Evolutionary conservation across 2,329 filamentous ascomycete species (phyloP).

Genomic region (Aspergillus ochraceus): DNA sequence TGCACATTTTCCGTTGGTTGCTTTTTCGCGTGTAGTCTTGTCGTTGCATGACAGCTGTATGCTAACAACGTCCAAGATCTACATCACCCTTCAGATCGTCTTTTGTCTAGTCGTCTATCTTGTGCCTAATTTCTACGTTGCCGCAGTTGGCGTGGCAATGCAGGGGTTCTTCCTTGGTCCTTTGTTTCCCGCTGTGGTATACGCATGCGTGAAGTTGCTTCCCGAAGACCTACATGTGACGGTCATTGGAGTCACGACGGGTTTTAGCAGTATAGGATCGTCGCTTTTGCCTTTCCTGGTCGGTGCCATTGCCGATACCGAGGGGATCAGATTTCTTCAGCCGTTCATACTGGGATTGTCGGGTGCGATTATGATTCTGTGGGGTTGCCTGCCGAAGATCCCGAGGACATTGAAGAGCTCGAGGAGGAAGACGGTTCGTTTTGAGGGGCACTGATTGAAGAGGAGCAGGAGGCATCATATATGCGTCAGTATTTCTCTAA

Average conservation of each 20-base stretch:
- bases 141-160: conserved; percentile 67
- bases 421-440: neutral
- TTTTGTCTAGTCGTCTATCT: conserved; percentile 88
- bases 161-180: conserved; percentile 79
- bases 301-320: conserved; percentile 51
- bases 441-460: neutral
- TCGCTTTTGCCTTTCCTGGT: conserved; percentile 43
- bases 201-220: conserved; percentile 71
- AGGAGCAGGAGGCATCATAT: no score
- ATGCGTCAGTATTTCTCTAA: no score
- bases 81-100: conserved; percentile 59
- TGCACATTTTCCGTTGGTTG: neutral
- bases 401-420: neutral
- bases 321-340: conserved; percentile 59
- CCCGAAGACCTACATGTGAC: conserved; percentile 72
- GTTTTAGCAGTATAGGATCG: conserved; percentile 72
- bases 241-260: conserved; percentile 75
- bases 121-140: conserved; percentile 72
- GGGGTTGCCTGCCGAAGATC: neutral
- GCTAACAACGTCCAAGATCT: conserved; percentile 25
- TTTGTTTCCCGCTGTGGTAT: conserved; percentile 72
- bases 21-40: neutral
- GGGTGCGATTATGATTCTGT: neutral
- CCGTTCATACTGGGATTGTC: conserved; percentile 31
- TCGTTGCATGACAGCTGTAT: conserved; percentile 17